Evolutionary conservation across 2,329 filamentous ascomycete species (phyloP).

Genomic region (Pseudogymnoascus sp.): DNA sequence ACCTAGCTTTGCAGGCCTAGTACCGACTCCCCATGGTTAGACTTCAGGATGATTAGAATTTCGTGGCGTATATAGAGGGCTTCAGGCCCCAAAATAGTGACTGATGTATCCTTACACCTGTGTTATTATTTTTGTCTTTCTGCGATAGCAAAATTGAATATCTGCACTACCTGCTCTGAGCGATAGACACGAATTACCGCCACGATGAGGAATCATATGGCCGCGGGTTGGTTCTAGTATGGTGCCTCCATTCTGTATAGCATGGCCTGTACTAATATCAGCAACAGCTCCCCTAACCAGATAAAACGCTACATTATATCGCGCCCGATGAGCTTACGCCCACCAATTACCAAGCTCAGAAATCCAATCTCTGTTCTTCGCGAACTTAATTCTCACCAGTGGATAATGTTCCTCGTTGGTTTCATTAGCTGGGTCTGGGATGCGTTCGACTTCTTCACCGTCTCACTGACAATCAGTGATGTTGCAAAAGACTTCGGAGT

Average conservation of each 20-base stretch:
- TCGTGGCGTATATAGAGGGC: not conserved
- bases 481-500: slow-evolving; percentile 27
- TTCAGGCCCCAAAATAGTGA: not conserved
- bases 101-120: not conserved
- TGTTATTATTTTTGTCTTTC: not conserved
- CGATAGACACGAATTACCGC: not conserved
- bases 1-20: not conserved
- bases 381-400: too few species aligned
- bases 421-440: slow-evolving; percentile 38
- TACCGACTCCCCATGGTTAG: not conserved
- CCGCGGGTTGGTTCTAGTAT: slow-evolving; percentile 2
- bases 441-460: slow-evolving; percentile 72
- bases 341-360: not conserved
- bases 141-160: not conserved
- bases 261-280: not conserved
- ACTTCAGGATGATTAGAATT: not conserved
- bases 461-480: slow-evolving; percentile 66
- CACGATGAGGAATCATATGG: not conserved
- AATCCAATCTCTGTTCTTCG: too few species aligned
- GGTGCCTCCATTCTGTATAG: not conserved
- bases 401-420: too few species aligned
- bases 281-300: not conserved
- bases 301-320: slow-evolving; percentile 2
- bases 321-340: not conserved
- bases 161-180: not conserved